phyloP scores from a whole-genome alignment of 2,329 filamentous ascomycete genomes.

The Penicillium sp. region DNA sequence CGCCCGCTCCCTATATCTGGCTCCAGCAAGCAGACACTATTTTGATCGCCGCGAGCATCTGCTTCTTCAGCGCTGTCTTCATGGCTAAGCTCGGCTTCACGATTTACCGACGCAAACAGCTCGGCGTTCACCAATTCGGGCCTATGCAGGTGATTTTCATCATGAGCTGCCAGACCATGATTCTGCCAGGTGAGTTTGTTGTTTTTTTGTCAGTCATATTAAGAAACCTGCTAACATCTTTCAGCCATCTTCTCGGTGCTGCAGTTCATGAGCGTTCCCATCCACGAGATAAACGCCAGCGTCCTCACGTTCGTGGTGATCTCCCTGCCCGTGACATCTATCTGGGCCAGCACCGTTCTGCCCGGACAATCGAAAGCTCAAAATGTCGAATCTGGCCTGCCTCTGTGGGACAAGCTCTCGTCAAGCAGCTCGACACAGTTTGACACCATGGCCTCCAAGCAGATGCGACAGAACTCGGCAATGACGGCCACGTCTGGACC shows the following conservation, averaged over 20 bases:
- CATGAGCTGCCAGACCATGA: conserved; percentile 64
- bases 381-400: conserved; percentile 7
- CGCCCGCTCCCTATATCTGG: conserved; percentile 31
- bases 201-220: conserved; percentile 8
- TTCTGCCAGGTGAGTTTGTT: conserved; percentile 56
- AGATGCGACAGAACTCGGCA: conserved; percentile 17
- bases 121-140: conserved; percentile 59
- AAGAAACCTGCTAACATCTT: conserved; percentile 18
- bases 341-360: conserved; percentile 56
- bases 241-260: conserved; percentile 59
- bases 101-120: conserved; percentile 51
- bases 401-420: conserved; percentile 11
- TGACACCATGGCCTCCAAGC: background rate
- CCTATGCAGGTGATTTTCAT: conserved; percentile 65
- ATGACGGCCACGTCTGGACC: background rate
- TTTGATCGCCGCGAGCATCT: conserved; percentile 54
- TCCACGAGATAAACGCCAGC: conserved; percentile 53
- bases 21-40: conserved; percentile 48
- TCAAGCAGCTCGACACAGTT: background rate
- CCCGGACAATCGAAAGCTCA: conserved; percentile 16
- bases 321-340: conserved; percentile 61
- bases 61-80: conserved; percentile 61
- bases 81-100: conserved; percentile 58
- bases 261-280: conserved; percentile 46
- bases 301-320: conserved; percentile 58